These are phyloP conservation scores for Novakomyces olei DNA, from an alignment of 805 yeast genomes.

Conservation along the genomic window DNA sequence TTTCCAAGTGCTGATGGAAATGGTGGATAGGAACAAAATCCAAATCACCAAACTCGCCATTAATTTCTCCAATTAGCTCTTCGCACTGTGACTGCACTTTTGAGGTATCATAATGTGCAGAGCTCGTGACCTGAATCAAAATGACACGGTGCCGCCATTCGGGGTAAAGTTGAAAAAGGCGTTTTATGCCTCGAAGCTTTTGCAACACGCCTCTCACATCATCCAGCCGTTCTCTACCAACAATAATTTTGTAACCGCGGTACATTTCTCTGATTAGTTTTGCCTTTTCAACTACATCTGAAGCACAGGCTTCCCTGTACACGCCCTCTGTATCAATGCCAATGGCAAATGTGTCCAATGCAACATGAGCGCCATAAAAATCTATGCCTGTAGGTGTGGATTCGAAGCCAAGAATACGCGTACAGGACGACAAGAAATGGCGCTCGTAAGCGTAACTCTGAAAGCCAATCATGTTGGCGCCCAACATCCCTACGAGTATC, in stretches of 20 bases:
- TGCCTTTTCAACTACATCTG: constrained; percentile 28
- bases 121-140: constrained; percentile 76
- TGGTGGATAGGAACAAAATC: constrained; percentile 78
- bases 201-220: constrained; percentile 83
- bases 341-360: constrained; percentile 58
- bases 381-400: constrained; percentile 13
- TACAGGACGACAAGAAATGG: constrained; percentile 78
- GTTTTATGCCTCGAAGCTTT: constrained; percentile 75
- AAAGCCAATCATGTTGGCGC: constrained; percentile 67
- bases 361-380: constrained; percentile 57
- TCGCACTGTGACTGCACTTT: constrained; percentile 64
- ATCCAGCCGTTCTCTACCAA: constrained; percentile 87
- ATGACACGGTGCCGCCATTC: constrained; percentile 77
- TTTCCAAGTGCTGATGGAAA: constrained; percentile 70
- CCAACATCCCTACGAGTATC: constrained; percentile 74
- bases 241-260: constrained; percentile 39
- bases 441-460: constrained; percentile 71
- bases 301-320: constrained; percentile 35
- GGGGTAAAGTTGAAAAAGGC: constrained; percentile 74
- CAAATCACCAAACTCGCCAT: constrained; percentile 62
- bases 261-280: constrained; percentile 30
- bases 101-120: constrained; percentile 37
- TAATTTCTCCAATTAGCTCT: constrained; percentile 63
- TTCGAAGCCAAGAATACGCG: constrained; percentile 70
- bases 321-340: constrained; percentile 66